A percentile compares a stretch with the other conserved stretches of the same genome.
These are phyloP conservation scores for Nicotiana obtusifolia DNA, from an alignment of 257 asterid genomes.

Conservation along the genomic window DNA sequence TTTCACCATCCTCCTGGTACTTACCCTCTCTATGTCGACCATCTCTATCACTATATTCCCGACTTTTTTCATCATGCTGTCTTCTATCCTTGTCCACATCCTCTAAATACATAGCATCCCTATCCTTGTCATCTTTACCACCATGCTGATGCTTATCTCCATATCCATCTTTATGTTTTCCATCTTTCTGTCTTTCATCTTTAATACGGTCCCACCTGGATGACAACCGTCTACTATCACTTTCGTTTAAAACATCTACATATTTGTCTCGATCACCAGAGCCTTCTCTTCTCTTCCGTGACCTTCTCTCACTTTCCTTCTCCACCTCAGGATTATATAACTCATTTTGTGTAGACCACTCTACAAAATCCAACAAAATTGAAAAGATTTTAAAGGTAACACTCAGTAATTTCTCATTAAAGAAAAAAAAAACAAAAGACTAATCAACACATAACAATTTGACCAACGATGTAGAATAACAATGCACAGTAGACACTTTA, in stretches of 20 bases:
- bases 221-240: slow-evolving; percentile 46
- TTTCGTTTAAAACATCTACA: slow-evolving; percentile 52
- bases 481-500: not conserved
- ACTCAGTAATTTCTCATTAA: not conserved
- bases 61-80: slow-evolving; percentile 34
- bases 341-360: slow-evolving; percentile 38
- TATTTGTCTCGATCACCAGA: slow-evolving; percentile 59
- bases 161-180: slow-evolving; percentile 21
- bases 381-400: slow-evolving; percentile 8
- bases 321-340: slow-evolving; percentile 48
- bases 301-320: slow-evolving; percentile 57
- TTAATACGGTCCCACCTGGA: slow-evolving; percentile 58
- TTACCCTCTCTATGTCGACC: slow-evolving; percentile 30
- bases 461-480: not conserved
- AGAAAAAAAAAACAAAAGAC: not conserved
- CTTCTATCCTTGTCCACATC: slow-evolving; percentile 57
- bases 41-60: slow-evolving; percentile 18
- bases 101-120: slow-evolving; percentile 46
- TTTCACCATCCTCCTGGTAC: slow-evolving; percentile 51
- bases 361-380: slow-evolving; percentile 29
- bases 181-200: slow-evolving; percentile 27
- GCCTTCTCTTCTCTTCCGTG: slow-evolving; percentile 52
- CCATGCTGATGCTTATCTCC: slow-evolving; percentile 25
- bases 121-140: slow-evolving; percentile 18
- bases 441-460: not conserved